Percentiles rank a stretch among this genome's conserved stretches.
phyloP scores from a whole-genome alignment of 768 basidiomycete genomes.

The Boletus tomentosulus region DNA sequence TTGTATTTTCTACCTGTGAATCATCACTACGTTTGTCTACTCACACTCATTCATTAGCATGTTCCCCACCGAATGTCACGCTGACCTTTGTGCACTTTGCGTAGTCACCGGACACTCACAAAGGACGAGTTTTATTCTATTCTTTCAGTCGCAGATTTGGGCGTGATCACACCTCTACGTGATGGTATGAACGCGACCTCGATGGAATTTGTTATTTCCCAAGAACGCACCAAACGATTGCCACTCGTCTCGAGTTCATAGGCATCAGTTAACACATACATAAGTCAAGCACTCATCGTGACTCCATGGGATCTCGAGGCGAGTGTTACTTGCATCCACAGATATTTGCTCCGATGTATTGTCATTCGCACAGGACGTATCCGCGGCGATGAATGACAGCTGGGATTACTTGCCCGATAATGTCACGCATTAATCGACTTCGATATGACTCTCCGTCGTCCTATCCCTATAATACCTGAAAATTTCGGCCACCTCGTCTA shows the following conservation, averaged over 20 bases:
- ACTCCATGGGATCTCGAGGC: constrained; percentile 97
- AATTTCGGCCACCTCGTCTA: constrained; percentile 91
- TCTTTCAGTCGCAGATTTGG: constrained; percentile 88
- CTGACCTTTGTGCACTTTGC: neutral
- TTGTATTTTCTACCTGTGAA: constrained; percentile 98
- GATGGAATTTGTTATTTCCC: constrained; percentile 97
- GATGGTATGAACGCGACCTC: constrained; percentile 99
- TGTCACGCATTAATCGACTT: no score
- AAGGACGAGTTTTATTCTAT: constrained; percentile 98
- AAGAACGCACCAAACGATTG: constrained; percentile 75
- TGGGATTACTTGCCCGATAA: no score
- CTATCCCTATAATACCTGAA: constrained; percentile 97
- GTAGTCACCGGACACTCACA: constrained; percentile 92
- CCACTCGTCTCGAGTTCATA: constrained; percentile 95
- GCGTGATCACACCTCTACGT: constrained; percentile 89
- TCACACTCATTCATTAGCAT: no score
- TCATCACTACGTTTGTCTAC: constrained; percentile 71
- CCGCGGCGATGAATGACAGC: no score
- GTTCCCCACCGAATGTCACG: no score
- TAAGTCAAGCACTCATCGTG: constrained; percentile 83
- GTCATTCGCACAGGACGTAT: no score
- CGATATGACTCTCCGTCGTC: constrained; percentile 75
- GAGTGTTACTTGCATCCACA: constrained; percentile 25
- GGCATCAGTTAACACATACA: constrained; percentile 80
- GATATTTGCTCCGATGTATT: no score